Evolutionary conservation across 2,329 filamentous ascomycete species (phyloP).

Genomic region (Fusarium cicatricum): DNA sequence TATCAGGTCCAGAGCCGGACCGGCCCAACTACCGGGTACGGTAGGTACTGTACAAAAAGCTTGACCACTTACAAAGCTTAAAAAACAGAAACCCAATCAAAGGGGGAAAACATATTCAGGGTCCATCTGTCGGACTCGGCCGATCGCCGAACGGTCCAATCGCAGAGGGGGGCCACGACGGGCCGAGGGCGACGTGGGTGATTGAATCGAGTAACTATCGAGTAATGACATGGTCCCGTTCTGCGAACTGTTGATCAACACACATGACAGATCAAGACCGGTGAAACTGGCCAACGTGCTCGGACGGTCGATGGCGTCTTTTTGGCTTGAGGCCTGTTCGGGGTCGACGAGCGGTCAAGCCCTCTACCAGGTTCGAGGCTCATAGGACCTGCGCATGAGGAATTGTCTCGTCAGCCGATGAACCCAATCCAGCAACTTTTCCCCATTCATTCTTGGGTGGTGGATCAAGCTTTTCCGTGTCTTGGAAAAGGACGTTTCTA

Average conservation of each 20-base stretch:
- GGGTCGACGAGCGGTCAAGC: slow-evolving; percentile 5
- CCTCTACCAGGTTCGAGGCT: slow-evolving; percentile 1
- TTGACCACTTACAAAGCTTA: slow-evolving; percentile 3
- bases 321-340: slow-evolving; percentile 8
- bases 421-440: neutral
- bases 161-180: slow-evolving; percentile 1
- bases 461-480: neutral
- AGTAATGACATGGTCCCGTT: slow-evolving; percentile 46
- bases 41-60: slow-evolving; percentile 18
- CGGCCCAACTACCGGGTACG: slow-evolving; percentile 9
- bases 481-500: slow-evolving; percentile 15
- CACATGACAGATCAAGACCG: neutral
- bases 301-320: neutral
- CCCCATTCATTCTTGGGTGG: neutral
- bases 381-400: neutral
- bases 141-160: slow-evolving; percentile 25
- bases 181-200: slow-evolving; percentile 37
- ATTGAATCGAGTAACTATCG: slow-evolving; percentile 59
- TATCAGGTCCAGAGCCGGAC: slow-evolving; percentile 15
- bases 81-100: neutral
- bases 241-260: neutral
- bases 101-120: slow-evolving; percentile 12
- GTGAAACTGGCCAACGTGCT: slow-evolving; percentile 4
- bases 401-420: slow-evolving; percentile 14
- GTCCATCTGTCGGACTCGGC: slow-evolving; percentile 38